Evolutionary conservation across 78 protist genomes (phyloP).

Genomic region (Dictyostelium discoideum): dicty_2.7 NC_007088.5:6229501-6230000

Average conservation of each 20-base stretch:
- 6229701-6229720: slow-evolving; percentile 74
- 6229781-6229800: slow-evolving; percentile 91
- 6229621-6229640: slow-evolving; percentile 78
- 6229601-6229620: slow-evolving; percentile 42
- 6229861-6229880: slow-evolving; percentile 71
- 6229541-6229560: not conserved
- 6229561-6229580: not conserved
- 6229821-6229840: slow-evolving; percentile 91
- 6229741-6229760: slow-evolving; percentile 84
- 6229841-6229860: slow-evolving; percentile 36
- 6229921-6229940: slow-evolving; percentile 92
- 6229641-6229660: slow-evolving; percentile 68
- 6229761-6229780: slow-evolving; percentile 86
- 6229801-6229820: slow-evolving; percentile 92
- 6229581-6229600: not conserved
- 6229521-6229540: slow-evolving; percentile 29
- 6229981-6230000: slow-evolving; percentile 91
- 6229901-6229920: slow-evolving; percentile 93
- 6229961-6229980: slow-evolving; percentile 79
- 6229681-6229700: slow-evolving; percentile 59
- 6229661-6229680: slow-evolving; percentile 77
- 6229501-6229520: slow-evolving; percentile 74
- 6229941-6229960: slow-evolving; percentile 90
- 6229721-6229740: slow-evolving; percentile 75
- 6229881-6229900: slow-evolving; percentile 94